Base-by-base conservation (phyloP, 2,329 filamentous ascomycete species). In the Colletotrichum viniferum region DNA sequence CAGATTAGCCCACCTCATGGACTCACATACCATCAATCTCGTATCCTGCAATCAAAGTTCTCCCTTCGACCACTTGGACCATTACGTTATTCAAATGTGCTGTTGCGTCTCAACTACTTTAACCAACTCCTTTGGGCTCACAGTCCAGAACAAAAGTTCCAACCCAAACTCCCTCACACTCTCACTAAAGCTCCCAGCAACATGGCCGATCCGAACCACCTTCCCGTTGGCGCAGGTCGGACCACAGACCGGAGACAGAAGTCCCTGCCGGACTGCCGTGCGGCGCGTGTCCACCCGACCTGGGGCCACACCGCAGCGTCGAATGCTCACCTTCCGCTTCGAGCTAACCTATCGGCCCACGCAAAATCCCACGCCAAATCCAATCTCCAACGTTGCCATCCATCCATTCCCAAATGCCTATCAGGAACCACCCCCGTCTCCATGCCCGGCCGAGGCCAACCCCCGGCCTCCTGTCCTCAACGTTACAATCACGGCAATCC, bases 251-350 rank as follows among this genome's bases (percentile, higher is more conserved):
- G 34, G 58, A 72, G 69, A 36, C 73, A 75, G 38, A 68, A 63
- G 58, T 63, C 64, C 67, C 68, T 73, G 73, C 63, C 69, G 69
- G 56, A 64, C 34, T 73, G 69, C 63, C 69, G n/a, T n/a, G n/a
- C n/a, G 73, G 34, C 30, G 58, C 16, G 61, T 75, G 38, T 52
- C 21, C 32, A 64, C 21, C 21, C 43, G 38, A 21, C 13, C 63
- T 68, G 63, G 69, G 61, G 68, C 24, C 36, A 62, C 38, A 56
- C 56, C 62, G 32, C 63, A 63, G 32, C 24, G 38, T 60, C 56
- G n/a, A 64, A n/a, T 24, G 38, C 26, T 72, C 56, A 75, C 73
- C 73, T 73, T 75, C 73, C 73, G 63, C 58, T 75, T 68, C 56
- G 32, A 64, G 73, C 73, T 68, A 75, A 64, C 34, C n/a, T 26